Evolutionary conservation across 2,329 filamentous ascomycete species (phyloP), one percentile per base, ranked within the genome.

Genomic region (Elsinoe necatrix): DNA sequence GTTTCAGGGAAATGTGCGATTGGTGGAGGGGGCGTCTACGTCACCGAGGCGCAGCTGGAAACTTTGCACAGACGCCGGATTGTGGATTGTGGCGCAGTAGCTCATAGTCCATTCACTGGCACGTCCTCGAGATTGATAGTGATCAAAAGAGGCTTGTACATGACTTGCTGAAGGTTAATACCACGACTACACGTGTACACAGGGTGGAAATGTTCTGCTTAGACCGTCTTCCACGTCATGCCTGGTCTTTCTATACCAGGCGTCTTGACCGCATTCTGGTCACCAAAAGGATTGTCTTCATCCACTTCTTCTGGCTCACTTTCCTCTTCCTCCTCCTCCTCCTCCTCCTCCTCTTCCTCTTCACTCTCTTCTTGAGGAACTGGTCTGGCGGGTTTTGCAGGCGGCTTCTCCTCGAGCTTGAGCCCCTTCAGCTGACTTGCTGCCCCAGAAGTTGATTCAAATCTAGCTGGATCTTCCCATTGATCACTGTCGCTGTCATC

Each of bases 241-340:
- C 64, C 62, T 4, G 61, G 54, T 34, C 65, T 71, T 66, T 77
- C 77, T 39, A 67, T 63, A 63, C 68, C 72, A 16, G 78, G 78
- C 2, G 78, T 81, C 50, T 75, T 75, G 23, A 88, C 78, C 3
- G 83, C 87, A 67, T 95, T 91, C 41, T 80, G 81, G 68, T 95
- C 89, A 3, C 87, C 88, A 69, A 95, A 95, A 0, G 90, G 90
- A 61, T 93, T 80, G n/a, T 90, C 86, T 42, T 89, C 85, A n/a
- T 87, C 84, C 6, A 87, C 84, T 2, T 77, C 75, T 29, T 78
- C 77, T 2, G 71, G 67, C 59, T 82, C 79, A 48, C 77, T 77
- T 11, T 83, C 80, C 14, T 77, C 79, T n/a, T 80, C 75, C 29
- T 76, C 72, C 34, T n/a, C n/a, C n/a, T n/a, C n/a, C n/a, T n/a